A percentile compares a stretch with the other conserved stretches of the same genome.
These are phyloP conservation scores for Lasiodiplodia sp. DNA, from an alignment of 2,329 filamentous ascomycete genomes.

Conservation along the genomic window DNA sequence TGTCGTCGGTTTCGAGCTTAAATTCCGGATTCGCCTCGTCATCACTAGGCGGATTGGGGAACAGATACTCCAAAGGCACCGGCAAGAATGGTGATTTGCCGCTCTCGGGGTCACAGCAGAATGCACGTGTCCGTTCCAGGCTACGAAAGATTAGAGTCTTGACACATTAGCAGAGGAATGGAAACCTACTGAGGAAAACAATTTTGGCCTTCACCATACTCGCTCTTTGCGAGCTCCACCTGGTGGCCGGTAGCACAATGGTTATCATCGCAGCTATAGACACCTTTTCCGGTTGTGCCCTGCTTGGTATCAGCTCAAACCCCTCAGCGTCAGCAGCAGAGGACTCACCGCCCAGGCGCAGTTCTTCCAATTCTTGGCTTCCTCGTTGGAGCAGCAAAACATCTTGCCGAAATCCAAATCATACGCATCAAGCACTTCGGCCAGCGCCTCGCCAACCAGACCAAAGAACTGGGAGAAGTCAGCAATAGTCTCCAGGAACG, in stretches of 20 bases:
- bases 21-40: constrained; percentile 42
- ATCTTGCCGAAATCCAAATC: constrained; percentile 29
- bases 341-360: constrained; percentile 39
- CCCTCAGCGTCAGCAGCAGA: not conserved
- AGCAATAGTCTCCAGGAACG: not conserved
- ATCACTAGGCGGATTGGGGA: constrained; percentile 42
- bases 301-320: constrained; percentile 23
- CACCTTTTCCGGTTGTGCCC: constrained; percentile 38
- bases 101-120: constrained; percentile 43
- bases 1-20: constrained; percentile 35
- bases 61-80: constrained; percentile 46
- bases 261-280: constrained; percentile 43
- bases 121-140: constrained; percentile 38
- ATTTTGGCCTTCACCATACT: constrained; percentile 24
- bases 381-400: constrained; percentile 41
- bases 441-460: not conserved
- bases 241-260: constrained; percentile 40
- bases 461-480: not conserved
- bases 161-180: not conserved
- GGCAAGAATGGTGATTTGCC: constrained; percentile 45
- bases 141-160: too few species aligned
- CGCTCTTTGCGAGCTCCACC: constrained; percentile 40
- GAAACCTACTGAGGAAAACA: constrained; percentile 28
- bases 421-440: not conserved
- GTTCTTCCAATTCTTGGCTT: constrained; percentile 41